A percentile compares a stretch with the other conserved stretches of the same genome.
Evolutionary conservation across 169 alveolate genomes (phyloP).

Genomic region (Plasmodium malariae): DNA sequence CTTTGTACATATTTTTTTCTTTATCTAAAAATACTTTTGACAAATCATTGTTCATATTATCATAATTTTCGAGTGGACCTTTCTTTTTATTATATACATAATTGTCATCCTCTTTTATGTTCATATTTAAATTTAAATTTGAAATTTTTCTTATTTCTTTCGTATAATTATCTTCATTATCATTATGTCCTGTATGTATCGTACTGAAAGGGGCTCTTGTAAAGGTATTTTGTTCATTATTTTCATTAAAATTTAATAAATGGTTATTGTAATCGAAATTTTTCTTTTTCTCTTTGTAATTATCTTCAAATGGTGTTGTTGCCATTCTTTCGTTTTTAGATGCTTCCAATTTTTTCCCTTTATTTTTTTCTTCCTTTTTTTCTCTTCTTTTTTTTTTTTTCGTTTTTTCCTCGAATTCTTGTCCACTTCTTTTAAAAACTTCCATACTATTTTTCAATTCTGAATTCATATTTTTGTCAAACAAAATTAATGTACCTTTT

Average conservation of each 20-base stretch:
- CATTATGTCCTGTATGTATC: neutral
- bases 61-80: slow-evolving; percentile 4
- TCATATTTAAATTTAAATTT: slow-evolving; percentile 3
- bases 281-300: slow-evolving; percentile 18
- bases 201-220: neutral
- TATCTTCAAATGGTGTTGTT: neutral
- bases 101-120: slow-evolving; percentile 16
- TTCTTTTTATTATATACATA: slow-evolving; percentile 7
- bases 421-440: slow-evolving; percentile 15
- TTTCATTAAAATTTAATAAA: slow-evolving; percentile 3
- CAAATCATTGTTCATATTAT: slow-evolving; percentile 10
- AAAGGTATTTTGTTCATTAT: slow-evolving; percentile 6
- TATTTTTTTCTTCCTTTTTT: slow-evolving; percentile 13
- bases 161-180: neutral
- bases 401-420: slow-evolving; percentile 48
- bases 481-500: neutral
- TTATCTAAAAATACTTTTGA: slow-evolving; percentile 15
- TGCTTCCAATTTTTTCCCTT: slow-evolving; percentile 10
- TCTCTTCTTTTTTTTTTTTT: slow-evolving; percentile 50
- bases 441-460: slow-evolving; percentile 14
- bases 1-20: slow-evolving; percentile 15
- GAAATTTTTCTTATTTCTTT: neutral
- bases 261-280: slow-evolving; percentile 12
- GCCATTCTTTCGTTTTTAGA: slow-evolving; percentile 4
- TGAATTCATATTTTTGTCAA: neutral